Percentiles rank a stretch among this genome's conserved stretches.
phyloP scores from a whole-genome alignment of 139 green algal genomes.

The Pleodorina starrii region DNA sequence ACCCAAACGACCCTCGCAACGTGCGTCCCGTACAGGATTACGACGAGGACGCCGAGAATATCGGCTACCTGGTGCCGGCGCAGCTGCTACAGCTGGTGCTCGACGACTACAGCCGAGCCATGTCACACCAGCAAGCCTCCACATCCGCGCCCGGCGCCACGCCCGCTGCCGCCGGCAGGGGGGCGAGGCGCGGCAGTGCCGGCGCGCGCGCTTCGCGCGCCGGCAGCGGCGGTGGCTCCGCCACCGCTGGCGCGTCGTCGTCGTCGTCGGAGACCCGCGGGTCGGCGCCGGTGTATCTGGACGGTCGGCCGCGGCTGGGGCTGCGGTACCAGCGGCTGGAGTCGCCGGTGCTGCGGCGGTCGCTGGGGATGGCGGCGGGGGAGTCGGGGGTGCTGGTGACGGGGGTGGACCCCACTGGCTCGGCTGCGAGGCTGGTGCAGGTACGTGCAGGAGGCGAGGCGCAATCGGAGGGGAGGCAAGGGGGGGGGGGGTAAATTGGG shows the following conservation, averaged over 20 bases:
- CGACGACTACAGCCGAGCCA: slow-evolving; percentile 70
- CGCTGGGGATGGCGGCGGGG: slow-evolving; percentile 50
- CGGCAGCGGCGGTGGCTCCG: neutral
- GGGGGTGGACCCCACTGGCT: slow-evolving; percentile 43
- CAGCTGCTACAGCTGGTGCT: slow-evolving; percentile 91
- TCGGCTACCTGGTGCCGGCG: slow-evolving; percentile 83
- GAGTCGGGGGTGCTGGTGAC: slow-evolving; percentile 35
- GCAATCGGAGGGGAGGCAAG: neutral
- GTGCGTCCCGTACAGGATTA: slow-evolving; percentile 12
- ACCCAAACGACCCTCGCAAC: neutral
- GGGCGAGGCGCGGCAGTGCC: neutral
- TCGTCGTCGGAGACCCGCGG: neutral
- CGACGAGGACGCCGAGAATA: slow-evolving; percentile 59
- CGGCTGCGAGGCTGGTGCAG: slow-evolving; percentile 32
- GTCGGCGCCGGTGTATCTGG: slow-evolving; percentile 21
- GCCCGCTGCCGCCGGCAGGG: neutral
- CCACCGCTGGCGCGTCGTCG: neutral
- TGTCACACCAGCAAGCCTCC: neutral
- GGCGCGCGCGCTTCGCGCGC: neutral
- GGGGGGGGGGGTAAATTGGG: neutral
- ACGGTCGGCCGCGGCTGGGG: slow-evolving; percentile 56
- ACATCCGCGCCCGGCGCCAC: neutral
- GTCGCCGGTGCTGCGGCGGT: slow-evolving; percentile 54
- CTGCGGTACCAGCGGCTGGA: slow-evolving; percentile 92
- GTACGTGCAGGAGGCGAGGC: no score